Evolutionary conservation across 2,329 filamentous ascomycete species (phyloP).

Genomic region (Monilinia laxa): DNA sequence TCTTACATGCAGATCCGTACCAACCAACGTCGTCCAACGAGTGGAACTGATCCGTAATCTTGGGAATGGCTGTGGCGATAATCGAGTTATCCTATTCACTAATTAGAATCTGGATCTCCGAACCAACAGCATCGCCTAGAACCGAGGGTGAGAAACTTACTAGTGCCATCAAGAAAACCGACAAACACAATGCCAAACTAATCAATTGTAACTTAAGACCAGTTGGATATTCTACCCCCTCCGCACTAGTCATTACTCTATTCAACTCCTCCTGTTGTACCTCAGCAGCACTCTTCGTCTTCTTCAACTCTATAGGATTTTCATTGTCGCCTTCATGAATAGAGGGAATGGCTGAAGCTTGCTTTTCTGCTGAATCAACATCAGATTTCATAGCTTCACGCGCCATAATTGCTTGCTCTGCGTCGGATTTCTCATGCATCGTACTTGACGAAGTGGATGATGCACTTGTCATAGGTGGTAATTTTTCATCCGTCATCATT

Average conservation of each 20-base stretch:
- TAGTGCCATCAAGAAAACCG: slow-evolving; percentile 37
- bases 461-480: slow-evolving; percentile 11
- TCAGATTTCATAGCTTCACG: slow-evolving; percentile 6
- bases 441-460: slow-evolving; percentile 12
- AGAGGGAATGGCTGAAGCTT: background rate
- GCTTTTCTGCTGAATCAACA: background rate
- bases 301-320: slow-evolving; percentile 10
- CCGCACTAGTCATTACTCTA: slow-evolving; percentile 36
- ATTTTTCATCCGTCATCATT: slow-evolving; percentile 12
- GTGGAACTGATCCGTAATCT: slow-evolving; percentile 54
- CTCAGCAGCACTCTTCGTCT: slow-evolving; percentile 25
- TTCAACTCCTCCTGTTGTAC: slow-evolving; percentile 28
- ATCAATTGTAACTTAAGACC: slow-evolving; percentile 37
- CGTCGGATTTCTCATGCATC: background rate
- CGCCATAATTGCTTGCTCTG: background rate
- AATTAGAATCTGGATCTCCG: background rate
- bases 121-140: too few relatives aligned
- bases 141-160: slow-evolving; percentile 14
- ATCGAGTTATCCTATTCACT: slow-evolving; percentile 17
- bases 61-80: slow-evolving; percentile 53
- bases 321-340: slow-evolving; percentile 3
- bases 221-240: slow-evolving; percentile 37
- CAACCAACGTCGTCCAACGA: slow-evolving; percentile 51
- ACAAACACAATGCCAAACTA: slow-evolving; percentile 36
- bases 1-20: slow-evolving; percentile 58